These are phyloP conservation scores for Arbutus unedo DNA, from an alignment of 148 eudicot genomes.

Conservation along the genomic window DNA sequence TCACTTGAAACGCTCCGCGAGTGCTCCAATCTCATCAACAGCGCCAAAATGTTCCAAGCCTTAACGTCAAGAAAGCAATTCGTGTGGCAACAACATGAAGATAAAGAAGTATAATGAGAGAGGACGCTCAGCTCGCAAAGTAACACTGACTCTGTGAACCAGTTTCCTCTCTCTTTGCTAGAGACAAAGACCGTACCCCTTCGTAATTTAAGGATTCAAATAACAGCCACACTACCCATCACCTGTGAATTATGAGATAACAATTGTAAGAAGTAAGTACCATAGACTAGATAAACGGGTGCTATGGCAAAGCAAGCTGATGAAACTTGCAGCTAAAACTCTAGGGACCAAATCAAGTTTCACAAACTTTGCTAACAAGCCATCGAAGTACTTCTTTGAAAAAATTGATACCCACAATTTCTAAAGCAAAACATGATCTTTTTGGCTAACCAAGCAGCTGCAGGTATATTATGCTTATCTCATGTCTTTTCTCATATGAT, in stretches of 20 bases:
- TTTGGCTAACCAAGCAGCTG: not conserved
- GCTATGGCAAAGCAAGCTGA: not conserved
- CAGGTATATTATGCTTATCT: not conserved
- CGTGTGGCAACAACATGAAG: not conserved
- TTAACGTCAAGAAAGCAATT: not conserved
- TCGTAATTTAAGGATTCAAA: not conserved
- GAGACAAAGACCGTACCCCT: constrained; percentile 3
- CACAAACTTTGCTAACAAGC: not conserved
- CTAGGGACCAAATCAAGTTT: not conserved
- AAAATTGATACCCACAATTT: not conserved
- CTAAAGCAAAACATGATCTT: not conserved
- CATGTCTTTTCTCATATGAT: not conserved
- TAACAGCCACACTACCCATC: not conserved
- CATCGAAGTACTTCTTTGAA: not conserved
- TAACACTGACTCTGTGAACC: constrained; percentile 37
- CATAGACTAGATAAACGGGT: not conserved
- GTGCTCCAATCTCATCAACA: constrained; percentile 22
- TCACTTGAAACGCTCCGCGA: constrained; percentile 14
- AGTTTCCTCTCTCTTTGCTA: constrained; percentile 39
- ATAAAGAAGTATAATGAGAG: constrained; percentile 21
- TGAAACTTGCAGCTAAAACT: not conserved
- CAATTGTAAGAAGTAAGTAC: not conserved
- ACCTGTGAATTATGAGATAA: constrained; percentile 15
- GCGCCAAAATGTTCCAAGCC: not conserved
- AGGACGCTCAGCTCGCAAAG: constrained; percentile 37